Conservation (phyloP, 352 stramenopile species). For the Labyrinthula sp. region DNA sequence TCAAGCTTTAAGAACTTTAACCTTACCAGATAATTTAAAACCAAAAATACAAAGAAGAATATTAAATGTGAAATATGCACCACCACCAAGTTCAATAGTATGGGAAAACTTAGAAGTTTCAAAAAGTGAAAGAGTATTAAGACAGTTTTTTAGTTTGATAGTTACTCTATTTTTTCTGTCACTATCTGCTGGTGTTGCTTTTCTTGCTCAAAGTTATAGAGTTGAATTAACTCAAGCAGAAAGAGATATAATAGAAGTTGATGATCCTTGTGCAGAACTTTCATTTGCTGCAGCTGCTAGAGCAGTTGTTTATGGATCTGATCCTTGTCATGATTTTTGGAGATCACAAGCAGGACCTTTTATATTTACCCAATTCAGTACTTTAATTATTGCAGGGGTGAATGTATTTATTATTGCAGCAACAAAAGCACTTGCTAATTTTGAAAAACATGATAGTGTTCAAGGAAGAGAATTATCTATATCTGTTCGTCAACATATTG, state of each 20-base stretch:
- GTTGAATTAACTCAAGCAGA: conserved; percentile 2
- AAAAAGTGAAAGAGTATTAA: conserved; percentile 8
- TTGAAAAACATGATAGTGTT: conserved; percentile 40
- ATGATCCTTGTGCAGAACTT: conserved; percentile 5
- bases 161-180: conserved; percentile 10
- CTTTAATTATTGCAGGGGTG: conserved; percentile 7
- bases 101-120: conserved; percentile 30
- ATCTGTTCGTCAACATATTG: conserved; percentile 39
- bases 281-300: conserved; percentile 8
- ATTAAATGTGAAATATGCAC: conserved; percentile 15
- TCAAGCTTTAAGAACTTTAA: no score
- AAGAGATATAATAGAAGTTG: conserved; percentile 2
- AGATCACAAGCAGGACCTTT: conserved; percentile 16
- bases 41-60: no score
- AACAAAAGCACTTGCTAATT: conserved; percentile 25
- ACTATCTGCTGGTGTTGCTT: conserved; percentile 28
- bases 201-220: conserved; percentile 10
- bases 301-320: conserved; percentile 4
- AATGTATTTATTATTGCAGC: conserved; percentile 15
- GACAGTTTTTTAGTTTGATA: conserved; percentile 16
- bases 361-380: conserved; percentile 15
- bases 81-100: conserved; percentile 27
- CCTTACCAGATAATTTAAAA: no score
- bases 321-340: conserved; percentile 24
- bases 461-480: conserved; percentile 38